Conservation (phyloP, 2,329 filamentous ascomycete species). For the Arthrobotrys iridis region DNA sequence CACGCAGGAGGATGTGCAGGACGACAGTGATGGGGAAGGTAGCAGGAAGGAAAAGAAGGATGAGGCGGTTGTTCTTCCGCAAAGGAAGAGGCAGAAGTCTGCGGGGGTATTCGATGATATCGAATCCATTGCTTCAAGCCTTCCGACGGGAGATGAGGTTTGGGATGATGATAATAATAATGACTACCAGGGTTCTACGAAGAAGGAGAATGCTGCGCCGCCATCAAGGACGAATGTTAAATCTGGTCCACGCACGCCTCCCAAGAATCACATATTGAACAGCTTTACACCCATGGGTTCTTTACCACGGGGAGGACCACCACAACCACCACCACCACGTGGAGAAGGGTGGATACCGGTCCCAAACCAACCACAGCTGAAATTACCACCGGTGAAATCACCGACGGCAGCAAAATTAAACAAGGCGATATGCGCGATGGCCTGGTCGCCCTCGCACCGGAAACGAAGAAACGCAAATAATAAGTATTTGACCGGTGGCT, state of each 20-base stretch:
- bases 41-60: background rate
- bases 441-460: constrained; percentile 51
- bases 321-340: background rate
- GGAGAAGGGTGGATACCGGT: constrained; percentile 43
- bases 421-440: constrained; percentile 53
- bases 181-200: background rate
- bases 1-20: constrained; percentile 52
- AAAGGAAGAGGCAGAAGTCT: constrained; percentile 33
- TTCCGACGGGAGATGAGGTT: constrained; percentile 10
- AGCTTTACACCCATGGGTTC: background rate
- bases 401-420: constrained; percentile 35
- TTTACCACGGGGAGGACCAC: background rate
- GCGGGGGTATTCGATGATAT: constrained; percentile 48
- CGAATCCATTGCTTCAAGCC: constrained; percentile 49
- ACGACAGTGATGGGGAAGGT: constrained; percentile 19
- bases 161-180: background rate
- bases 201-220: constrained; percentile 23
- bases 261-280: background rate
- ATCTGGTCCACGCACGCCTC: constrained; percentile 17
- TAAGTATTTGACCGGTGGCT: constrained; percentile 46
- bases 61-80: background rate
- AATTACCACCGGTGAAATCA: constrained; percentile 26
- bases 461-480: constrained; percentile 33
- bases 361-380: constrained; percentile 41
- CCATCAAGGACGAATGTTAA: background rate